A percentile compares a stretch with the other conserved stretches of the same genome.
Conservation (phyloP, 352 stramenopile species). For the Aphanomyces stellatus region DNA sequence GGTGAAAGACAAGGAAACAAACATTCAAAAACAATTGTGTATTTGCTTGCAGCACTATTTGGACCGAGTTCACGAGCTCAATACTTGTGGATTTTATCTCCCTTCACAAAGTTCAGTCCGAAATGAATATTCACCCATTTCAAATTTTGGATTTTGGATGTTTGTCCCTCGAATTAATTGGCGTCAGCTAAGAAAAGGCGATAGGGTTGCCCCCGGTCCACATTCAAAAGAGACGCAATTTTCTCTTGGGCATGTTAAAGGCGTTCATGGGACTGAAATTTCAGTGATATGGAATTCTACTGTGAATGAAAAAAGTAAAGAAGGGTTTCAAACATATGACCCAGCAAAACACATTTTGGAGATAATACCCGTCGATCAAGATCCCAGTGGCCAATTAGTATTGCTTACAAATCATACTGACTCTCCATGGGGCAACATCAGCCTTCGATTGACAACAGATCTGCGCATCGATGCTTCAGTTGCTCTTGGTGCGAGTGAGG, state of each 20-base stretch:
- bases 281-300: conserved; percentile 41
- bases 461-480: background rate
- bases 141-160: conserved; percentile 10
- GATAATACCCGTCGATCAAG: conserved; percentile 43
- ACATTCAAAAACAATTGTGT: conserved; percentile 5
- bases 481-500: background rate
- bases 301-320: conserved; percentile 21
- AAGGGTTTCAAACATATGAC: conserved; percentile 36
- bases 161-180: background rate
- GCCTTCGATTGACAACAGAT: conserved; percentile 1
- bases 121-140: background rate
- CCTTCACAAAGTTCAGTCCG: conserved; percentile 36
- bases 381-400: conserved; percentile 52
- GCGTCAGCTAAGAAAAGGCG: conserved; percentile 25
- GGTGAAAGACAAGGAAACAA: background rate
- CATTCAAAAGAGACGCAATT: conserved; percentile 27
- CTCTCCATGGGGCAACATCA: background rate
- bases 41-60: conserved; percentile 18
- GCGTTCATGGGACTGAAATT: conserved; percentile 33
- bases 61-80: conserved; percentile 41
- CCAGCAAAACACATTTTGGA: conserved; percentile 40
- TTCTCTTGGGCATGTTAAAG: conserved; percentile 35
- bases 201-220: conserved; percentile 53
- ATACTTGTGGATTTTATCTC: conserved; percentile 50
- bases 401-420: conserved; percentile 23